A percentile compares a stretch with the other conserved stretches of the same genome.
These are phyloP conservation scores for Penicillium sp. DNA, from an alignment of 2,329 filamentous ascomycete species.

Conservation along the genomic window DNA sequence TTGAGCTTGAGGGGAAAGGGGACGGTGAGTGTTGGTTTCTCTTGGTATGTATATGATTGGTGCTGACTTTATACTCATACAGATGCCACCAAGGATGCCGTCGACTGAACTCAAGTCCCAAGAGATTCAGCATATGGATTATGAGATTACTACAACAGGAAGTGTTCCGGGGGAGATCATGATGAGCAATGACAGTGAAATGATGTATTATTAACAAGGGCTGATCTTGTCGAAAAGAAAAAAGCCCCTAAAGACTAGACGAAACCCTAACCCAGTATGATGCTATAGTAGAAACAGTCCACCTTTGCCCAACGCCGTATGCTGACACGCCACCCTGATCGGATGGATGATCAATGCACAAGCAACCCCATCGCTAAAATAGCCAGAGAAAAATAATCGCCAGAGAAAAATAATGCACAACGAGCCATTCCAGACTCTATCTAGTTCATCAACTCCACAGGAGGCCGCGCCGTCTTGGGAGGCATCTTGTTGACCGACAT, in stretches of 20 bases:
- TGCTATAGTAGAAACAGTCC: not conserved
- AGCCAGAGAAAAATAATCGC: constrained; percentile 16
- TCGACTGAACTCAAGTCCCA: no score
- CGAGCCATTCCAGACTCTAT: not conserved
- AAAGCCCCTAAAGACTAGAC: not conserved
- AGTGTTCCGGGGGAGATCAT: not conserved
- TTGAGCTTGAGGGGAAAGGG: not conserved
- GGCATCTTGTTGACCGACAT: constrained; percentile 46
- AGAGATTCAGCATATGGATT: not conserved
- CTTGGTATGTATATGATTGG: no score
- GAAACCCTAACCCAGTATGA: not conserved
- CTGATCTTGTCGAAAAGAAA: not conserved
- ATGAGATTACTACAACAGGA: not conserved
- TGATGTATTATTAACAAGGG: not conserved
- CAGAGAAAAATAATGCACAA: constrained; percentile 8
- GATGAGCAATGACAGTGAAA: not conserved
- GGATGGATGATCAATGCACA: constrained; percentile 15
- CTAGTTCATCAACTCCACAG: constrained; percentile 58
- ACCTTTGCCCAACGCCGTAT: constrained; percentile 19
- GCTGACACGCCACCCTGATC: constrained; percentile 10
- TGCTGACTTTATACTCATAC: not conserved
- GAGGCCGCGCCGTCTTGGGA: constrained; percentile 56
- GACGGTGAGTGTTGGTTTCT: not conserved
- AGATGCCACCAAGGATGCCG: no score
- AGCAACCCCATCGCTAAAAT: constrained; percentile 21